Percentiles rank a stretch among this genome's conserved stretches.
Conservation (phyloP, 1,284 basidiomycete species). For the Acaromyces ingoldii region DNA sequence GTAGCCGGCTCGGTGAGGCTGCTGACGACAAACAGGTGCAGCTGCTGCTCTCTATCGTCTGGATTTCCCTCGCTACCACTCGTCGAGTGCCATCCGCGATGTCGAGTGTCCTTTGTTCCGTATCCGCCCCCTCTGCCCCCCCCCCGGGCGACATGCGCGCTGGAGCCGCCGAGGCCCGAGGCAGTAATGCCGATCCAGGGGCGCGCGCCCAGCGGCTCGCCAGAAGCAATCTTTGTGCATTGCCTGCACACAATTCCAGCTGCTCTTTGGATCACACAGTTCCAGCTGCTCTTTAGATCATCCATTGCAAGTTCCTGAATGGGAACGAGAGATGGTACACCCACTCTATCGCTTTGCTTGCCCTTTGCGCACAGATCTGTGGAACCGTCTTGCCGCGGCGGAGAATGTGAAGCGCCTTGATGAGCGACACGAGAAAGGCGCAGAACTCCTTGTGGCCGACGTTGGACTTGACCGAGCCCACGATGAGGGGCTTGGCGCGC, state of each 20-base stretch:
- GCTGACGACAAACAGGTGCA: not conserved
- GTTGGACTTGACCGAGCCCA: conserved; percentile 24
- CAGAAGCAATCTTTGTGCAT: conserved; percentile 8
- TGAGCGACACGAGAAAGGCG: conserved; percentile 17
- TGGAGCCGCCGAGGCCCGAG: conserved; percentile 25
- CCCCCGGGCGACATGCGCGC: conserved; percentile 17
- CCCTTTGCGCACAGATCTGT: no score
- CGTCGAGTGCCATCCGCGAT: no score
- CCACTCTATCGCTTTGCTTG: no score
- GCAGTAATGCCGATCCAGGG: conserved; percentile 14
- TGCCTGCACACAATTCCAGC: conserved; percentile 16
- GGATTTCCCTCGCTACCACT: no score
- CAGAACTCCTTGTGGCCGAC: conserved; percentile 20
- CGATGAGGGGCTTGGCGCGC: conserved; percentile 11
- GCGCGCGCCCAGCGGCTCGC: conserved; percentile 10
- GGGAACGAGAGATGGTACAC: no score
- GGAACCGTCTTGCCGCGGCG: conserved; percentile 12
- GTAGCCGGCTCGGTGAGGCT: not conserved
- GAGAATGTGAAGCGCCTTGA: conserved; percentile 17
- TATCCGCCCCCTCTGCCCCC: conserved; percentile 7
- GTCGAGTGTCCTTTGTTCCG: not conserved
- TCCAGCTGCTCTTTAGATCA: conserved; percentile 14
- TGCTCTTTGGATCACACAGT: conserved; percentile 10
- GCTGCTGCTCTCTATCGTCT: not conserved
- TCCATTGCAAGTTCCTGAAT: conserved; percentile 15